Conservation (phyloP, 495 filamentous ascomycete species). For the Chaetomium tenue region DNA sequence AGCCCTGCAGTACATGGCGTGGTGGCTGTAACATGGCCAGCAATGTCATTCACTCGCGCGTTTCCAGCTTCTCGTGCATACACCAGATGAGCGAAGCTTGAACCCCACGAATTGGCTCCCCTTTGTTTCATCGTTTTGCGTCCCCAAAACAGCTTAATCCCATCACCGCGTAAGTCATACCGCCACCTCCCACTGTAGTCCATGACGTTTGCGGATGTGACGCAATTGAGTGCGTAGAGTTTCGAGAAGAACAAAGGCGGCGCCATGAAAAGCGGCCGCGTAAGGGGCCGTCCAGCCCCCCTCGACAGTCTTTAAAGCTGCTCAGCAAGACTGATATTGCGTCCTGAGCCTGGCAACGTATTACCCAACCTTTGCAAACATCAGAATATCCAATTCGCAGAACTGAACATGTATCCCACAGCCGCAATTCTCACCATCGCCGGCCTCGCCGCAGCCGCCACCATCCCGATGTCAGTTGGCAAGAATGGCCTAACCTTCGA, state of each 20-base stretch:
- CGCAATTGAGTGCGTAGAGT: not conserved
- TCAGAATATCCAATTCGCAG: not conserved
- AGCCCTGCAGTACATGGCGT: no score
- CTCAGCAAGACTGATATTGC: not conserved
- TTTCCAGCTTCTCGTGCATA: no score
- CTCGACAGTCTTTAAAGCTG: not conserved
- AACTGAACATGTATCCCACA: not conserved
- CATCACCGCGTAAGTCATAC: not conserved
- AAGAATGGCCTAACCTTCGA: constrained; percentile 34
- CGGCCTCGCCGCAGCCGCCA: constrained; percentile 26
- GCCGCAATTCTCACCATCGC: constrained; percentile 22
- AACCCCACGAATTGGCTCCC: no score
- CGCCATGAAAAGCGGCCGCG: not conserved
- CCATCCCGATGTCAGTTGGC: constrained; percentile 32
- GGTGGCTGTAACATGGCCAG: no score
- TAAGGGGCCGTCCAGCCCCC: not conserved
- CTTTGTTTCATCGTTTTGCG: no score
- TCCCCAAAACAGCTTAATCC: not conserved
- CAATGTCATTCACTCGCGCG: no score
- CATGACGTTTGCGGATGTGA: not conserved
- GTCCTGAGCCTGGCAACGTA: not conserved
- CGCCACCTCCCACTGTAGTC: not conserved
- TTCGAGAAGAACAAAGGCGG: not conserved
- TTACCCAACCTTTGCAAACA: not conserved
- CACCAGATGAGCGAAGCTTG: no score